Evolutionary conservation across 2,329 filamentous ascomycete species (phyloP), one percentile per base, ranked within the genome.

Genomic region (Daldinia sp.): DNA sequence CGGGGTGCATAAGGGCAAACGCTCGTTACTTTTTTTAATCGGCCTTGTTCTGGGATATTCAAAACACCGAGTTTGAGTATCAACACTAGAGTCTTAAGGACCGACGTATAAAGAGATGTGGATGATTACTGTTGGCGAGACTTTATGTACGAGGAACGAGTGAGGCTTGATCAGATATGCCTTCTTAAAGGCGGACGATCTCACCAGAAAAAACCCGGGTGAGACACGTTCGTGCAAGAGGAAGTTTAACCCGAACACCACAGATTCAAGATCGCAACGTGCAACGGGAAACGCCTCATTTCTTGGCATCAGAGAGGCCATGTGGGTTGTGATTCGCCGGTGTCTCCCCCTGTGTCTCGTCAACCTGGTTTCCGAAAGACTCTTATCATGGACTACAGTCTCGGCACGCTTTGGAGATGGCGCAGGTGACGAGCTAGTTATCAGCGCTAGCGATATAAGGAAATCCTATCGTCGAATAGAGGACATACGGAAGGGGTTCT

Each of bases 201-300:
- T 65, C 54, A 44, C 58, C 28, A 60, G 59, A 44, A 41, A 41
- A 59, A 55, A 33, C 65, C 60, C 23, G 26, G 37, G 39, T 15
- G 53, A 71, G 68, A 71, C 68, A 71, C 59, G 46, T 61, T 55
- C 26, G 53, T 67, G 66, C 63, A 69, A 66, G 63, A 57, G 51
- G 46, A 62, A 35, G 60, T 67, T 10, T 23, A 53, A 50, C 33
- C 37, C 46, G 58, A 67, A 63, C 37, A 51, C 57, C 54, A 57
- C 55, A 54, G 26, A 56, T 50, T 54, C 57, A 50, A 69, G 64
- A 69, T 69, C 66, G 26, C 46, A 50, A 61, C 44, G 67, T 60
- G 65, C 61, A 55, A 37, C 41, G 30, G 57, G 50, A 55, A 56
- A 57, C 67, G 67, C 69, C 67, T 65, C 64, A 60, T 60, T 67